Percentiles rank a stretch among this genome's conserved stretches.
These are phyloP conservation scores for Lentinula raphanica DNA, from an alignment of 768 basidiomycete species.

Conservation along the genomic window DNA sequence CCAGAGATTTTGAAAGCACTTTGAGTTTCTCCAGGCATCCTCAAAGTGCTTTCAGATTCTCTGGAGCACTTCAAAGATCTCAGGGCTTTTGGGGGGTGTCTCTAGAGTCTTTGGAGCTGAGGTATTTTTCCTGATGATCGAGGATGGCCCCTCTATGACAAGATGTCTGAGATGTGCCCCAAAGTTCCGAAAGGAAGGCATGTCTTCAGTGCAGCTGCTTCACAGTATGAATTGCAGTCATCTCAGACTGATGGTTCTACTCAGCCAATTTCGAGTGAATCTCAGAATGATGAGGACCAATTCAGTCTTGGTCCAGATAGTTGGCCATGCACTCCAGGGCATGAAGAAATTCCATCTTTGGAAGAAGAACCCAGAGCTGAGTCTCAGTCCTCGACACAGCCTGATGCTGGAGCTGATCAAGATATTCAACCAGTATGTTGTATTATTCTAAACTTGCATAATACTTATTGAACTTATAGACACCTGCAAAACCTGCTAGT, in stretches of 20 bases:
- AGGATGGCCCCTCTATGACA: slow-evolving; percentile 5
- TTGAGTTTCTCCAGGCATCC: no score
- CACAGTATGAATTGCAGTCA: neutral
- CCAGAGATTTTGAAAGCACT: no score
- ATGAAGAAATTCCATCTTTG: neutral
- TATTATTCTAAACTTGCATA: neutral
- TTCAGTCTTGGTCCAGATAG: neutral
- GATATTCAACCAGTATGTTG: no score
- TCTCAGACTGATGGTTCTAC: neutral
- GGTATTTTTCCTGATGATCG: no score
- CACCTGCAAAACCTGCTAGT: neutral
- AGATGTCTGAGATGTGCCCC: neutral
- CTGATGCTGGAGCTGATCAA: no score
- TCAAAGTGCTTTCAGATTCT: no score
- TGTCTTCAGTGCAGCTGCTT: slow-evolving; percentile 1
- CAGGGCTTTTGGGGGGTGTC: no score
- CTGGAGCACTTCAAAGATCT: no score
- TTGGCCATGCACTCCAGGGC: neutral
- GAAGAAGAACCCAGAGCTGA: no score
- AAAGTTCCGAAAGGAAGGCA: neutral
- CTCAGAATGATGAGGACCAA: neutral
- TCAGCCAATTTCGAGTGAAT: neutral
- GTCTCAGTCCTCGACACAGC: no score
- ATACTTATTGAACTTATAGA: neutral
- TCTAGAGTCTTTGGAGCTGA: no score